Percentiles rank a stretch among this genome's conserved stretches.
phyloP scores from a whole-genome alignment of 176 grass and related monocot genomes.

The Oryza brachyantha region DNA sequence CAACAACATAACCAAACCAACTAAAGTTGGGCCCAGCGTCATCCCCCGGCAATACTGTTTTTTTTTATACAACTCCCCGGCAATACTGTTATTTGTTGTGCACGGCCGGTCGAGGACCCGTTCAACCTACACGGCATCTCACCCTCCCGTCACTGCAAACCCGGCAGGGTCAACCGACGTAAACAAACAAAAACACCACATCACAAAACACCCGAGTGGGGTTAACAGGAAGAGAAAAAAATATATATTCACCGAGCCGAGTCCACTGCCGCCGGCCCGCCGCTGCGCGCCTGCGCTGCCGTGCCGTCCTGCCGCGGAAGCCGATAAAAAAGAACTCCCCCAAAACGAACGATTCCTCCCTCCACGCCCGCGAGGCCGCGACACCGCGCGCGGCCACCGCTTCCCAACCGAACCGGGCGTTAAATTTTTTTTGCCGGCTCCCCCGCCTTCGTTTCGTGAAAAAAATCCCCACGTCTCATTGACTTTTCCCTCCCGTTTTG shows the following conservation, averaged over 20 bases:
- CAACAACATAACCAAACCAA: background rate
- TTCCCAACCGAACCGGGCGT: background rate
- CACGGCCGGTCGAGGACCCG: background rate
- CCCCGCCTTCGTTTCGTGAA: background rate
- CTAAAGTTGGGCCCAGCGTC: background rate
- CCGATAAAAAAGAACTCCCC: background rate
- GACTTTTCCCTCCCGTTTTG: background rate
- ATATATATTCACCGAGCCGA: conserved; percentile 30
- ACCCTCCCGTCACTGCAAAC: background rate
- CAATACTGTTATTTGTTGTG: background rate
- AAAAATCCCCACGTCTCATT: conserved; percentile 16
- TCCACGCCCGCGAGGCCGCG: background rate
- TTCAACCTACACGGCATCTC: background rate
- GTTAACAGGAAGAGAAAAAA: too few species aligned
- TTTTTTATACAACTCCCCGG: background rate
- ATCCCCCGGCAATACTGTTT: background rate
- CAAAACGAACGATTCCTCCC: conserved; percentile 2
- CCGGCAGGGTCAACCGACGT: background rate
- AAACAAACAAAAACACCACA: background rate
- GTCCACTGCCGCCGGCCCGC: conserved; percentile 22
- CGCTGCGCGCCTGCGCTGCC: too few species aligned
- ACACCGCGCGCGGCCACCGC: background rate
- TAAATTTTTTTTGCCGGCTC: too few species aligned
- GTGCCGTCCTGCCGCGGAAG: conserved; percentile 17
- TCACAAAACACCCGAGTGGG: background rate